These are phyloP conservation scores for Voacanga thouarsii DNA, from an alignment of 257 asterid genomes.

Conservation along the genomic window DNA sequence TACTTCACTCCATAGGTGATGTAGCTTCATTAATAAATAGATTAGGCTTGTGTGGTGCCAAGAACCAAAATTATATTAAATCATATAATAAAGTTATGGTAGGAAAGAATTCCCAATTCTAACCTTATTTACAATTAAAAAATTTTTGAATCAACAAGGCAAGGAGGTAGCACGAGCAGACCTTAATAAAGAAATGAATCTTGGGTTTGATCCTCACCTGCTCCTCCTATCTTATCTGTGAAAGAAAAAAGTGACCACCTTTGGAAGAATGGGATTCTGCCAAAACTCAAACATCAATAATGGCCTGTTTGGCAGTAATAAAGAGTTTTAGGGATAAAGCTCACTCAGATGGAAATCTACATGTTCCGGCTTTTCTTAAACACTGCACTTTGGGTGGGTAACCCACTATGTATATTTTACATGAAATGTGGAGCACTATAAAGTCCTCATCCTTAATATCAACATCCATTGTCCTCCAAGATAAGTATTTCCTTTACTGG, in stretches of 20 bases:
- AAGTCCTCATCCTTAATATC: background rate
- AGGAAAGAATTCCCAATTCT: background rate
- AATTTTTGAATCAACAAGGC: background rate
- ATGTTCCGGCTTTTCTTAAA: background rate
- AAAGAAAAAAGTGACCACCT: no score
- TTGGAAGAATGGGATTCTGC: no score
- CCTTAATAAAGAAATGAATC: background rate
- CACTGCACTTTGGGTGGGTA: background rate
- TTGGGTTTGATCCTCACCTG: background rate
- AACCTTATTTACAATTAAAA: background rate
- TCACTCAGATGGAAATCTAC: background rate
- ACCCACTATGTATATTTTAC: background rate
- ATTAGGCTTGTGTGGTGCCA: background rate
- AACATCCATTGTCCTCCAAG: background rate
- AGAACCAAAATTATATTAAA: background rate
- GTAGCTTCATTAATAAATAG: no score
- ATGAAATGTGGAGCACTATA: background rate
- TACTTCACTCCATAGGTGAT: no score
- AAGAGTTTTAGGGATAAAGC: no score
- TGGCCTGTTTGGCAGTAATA: no score
- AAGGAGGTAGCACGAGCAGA: background rate
- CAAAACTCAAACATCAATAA: no score
- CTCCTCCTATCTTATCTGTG: background rate
- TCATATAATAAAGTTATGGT: background rate
- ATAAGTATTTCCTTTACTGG: background rate